These are phyloP conservation scores for Solanum raphanifolium DNA, from an alignment of 257 asterid genomes.

Conservation along the genomic window DNA sequence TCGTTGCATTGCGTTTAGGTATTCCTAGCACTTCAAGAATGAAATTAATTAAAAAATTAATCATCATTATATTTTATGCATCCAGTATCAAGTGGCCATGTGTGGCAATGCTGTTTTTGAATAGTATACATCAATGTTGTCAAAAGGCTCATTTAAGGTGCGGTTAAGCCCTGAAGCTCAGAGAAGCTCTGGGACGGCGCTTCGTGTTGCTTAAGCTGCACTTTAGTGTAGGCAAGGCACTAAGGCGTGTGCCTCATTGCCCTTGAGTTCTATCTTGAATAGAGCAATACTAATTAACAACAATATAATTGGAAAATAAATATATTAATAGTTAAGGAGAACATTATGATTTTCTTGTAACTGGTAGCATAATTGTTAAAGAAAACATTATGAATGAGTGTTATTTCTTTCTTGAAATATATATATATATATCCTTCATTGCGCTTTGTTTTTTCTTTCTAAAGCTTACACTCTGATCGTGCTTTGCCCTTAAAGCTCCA, in stretches of 20 bases:
- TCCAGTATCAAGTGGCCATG: neutral
- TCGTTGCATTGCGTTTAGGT: neutral
- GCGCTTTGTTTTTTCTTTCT: neutral
- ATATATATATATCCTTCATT: neutral
- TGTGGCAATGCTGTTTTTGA: neutral
- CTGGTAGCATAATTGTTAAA: neutral
- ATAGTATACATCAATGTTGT: neutral
- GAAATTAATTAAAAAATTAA: neutral
- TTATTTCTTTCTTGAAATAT: neutral
- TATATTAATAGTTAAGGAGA: neutral
- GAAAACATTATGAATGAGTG: neutral
- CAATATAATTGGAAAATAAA: neutral
- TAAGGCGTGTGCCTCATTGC: neutral
- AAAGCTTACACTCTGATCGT: neutral
- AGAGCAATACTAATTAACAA: neutral
- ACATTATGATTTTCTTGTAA: no score
- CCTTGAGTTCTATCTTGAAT: neutral
- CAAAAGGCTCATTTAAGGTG: neutral
- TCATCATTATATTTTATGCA: neutral
- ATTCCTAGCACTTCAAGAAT: neutral
- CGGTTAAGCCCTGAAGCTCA: neutral
- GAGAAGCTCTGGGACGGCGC: neutral
- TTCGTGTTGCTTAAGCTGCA: neutral
- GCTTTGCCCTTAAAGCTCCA: neutral
- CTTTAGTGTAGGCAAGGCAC: neutral